Percentiles rank a stretch among this genome's conserved stretches.
These are phyloP conservation scores for Alectoria sarmentosa DNA, from an alignment of 495 filamentous ascomycete genomes.

Conservation along the genomic window DNA sequence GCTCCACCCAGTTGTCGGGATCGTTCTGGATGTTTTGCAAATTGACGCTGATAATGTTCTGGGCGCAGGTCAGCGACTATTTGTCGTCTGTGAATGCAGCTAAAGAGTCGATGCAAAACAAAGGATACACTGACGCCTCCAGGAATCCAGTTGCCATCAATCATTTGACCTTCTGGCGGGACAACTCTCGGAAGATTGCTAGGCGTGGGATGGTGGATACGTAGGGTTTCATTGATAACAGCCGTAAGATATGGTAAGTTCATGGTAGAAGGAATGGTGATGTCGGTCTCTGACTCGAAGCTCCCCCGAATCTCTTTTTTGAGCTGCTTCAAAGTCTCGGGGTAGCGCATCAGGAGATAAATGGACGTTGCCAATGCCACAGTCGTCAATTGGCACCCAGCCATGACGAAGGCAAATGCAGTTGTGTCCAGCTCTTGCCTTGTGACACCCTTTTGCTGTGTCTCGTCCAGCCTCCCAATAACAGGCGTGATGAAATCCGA, in stretches of 20 bases:
- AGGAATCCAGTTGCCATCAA: conserved; percentile 4
- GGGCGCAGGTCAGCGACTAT: too few relatives aligned
- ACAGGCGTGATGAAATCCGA: conserved; percentile 14
- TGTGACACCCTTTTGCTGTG: conserved; percentile 14
- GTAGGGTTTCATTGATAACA: conserved; percentile 49
- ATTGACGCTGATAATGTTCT: too few relatives aligned
- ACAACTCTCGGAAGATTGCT: conserved; percentile 34
- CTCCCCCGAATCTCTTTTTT: conserved; percentile 7
- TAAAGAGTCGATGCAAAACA: neutral
- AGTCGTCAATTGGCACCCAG: conserved; percentile 16
- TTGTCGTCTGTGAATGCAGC: too few relatives aligned
- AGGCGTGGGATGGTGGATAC: conserved; percentile 50
- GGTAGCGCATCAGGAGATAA: conserved; percentile 14
- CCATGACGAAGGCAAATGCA: conserved; percentile 14
- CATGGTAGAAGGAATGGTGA: neutral
- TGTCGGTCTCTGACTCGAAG: conserved; percentile 19
- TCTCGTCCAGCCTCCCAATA: neutral
- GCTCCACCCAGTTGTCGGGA: conserved; percentile 4
- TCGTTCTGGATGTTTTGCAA: too few relatives aligned
- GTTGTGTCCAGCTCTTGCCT: conserved; percentile 14
- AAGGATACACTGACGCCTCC: neutral
- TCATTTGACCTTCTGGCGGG: conserved; percentile 26
- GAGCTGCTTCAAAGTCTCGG: neutral
- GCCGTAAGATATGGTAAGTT: conserved; percentile 43
- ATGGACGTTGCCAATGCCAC: conserved; percentile 8